Base-by-base conservation (phyloP, 2,329 filamentous ascomycete species). In the Scopulariopsis brevicaulis region DNA sequence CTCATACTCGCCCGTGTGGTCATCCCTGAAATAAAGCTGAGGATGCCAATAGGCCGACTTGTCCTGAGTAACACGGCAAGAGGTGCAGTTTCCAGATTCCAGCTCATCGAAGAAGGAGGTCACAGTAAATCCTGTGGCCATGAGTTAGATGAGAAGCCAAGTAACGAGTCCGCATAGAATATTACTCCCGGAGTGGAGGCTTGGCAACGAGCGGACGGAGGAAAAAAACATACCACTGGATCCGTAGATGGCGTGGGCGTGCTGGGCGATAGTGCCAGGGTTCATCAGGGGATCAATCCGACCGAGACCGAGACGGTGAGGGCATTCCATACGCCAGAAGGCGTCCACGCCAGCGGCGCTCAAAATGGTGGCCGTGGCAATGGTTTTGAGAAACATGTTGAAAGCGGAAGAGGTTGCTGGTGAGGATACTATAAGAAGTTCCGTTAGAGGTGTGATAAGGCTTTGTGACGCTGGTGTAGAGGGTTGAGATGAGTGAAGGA, bases 281-380 rank as follows among this genome's bases (percentile, higher is more conserved):
- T 82, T 78, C 58, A 94, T 77, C 58, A 96, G 77, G 20, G 90
- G 90, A 67, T 96, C 90, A 48, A 96, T 76, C 59, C 89, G 82
- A 55, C 83, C 87, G 59, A 89, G 69, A 61, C 84, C 89, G 63
- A 84, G 77, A 53, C 81, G 79, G 58, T 84, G 85, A 64, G 82
- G 86, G 71, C 90, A 96, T 65, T 90, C 87, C 80, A 96, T 88
- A 68, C 91, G 89, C 89, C 89, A 96, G 72, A 96, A 96, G 60
- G 87, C 91, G 64, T 79, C 68, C 53, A 52, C 57, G 22, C 57
- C 57, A 28, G 53, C 35, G 28, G 57, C 57, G 28, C 43, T 8
- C 15, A 58, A 25, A 28, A 54, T 32, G 24, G 18, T 12, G 24
- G 20, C 43, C 7, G 43, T 22, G 22, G 51, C 7, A 6, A 24